Conservation (phyloP, 164 flowering plant species). For the Chloranthus sessilifolius region DNA sequence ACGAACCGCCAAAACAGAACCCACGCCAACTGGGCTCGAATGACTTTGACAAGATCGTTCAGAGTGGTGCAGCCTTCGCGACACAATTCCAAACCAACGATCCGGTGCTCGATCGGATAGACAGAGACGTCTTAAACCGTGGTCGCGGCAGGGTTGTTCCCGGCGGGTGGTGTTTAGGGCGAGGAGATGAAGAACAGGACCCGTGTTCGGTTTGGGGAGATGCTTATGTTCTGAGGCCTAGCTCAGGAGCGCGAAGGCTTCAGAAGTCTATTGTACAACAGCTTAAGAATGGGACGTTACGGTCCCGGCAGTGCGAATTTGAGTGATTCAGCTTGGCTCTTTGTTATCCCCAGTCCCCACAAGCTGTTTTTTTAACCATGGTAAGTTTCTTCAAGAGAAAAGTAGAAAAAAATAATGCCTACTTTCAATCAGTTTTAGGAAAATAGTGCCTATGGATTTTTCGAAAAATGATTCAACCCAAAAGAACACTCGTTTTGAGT, state of each 20-base stretch:
- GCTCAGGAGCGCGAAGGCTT: conserved; percentile 71
- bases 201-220: conserved; percentile 76
- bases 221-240: conserved; percentile 72
- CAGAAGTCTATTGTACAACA: conserved; percentile 43
- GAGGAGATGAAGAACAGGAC: conserved; percentile 24
- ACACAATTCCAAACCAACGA: conserved; percentile 39
- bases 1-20: conserved; percentile 24
- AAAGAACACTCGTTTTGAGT: no score
- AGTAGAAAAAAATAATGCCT: no score
- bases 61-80: conserved; percentile 86
- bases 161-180: conserved; percentile 98
- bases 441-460: no score
- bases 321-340: no score
- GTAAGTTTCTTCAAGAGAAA: no score
- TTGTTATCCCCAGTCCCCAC: no score
- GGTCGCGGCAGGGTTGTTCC: conserved; percentile 47
- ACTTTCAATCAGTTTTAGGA: no score
- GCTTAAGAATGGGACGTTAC: conserved; percentile 43
- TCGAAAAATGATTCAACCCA: no score
- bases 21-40: conserved; percentile 33
- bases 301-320: conserved; percentile 47
- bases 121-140: conserved; percentile 52
- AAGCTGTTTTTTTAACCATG: no score
- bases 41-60: conserved; percentile 49
- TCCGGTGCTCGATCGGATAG: conserved; percentile 72